Conservation (phyloP, 306 rosid species). For the Medicago truncatula region MtrunA17r5.0-ANR NC_053042.1:43373501-43374000, state of each 20-base stretch:
- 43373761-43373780: background rate
- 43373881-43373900: background rate
- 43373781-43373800: background rate
- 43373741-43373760: background rate
- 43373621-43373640: slow-evolving; percentile 6
- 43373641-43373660: background rate
- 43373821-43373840: background rate
- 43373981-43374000: background rate
- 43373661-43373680: background rate
- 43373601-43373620: slow-evolving; percentile 11
- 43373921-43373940: too few species aligned
- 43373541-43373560: slow-evolving; percentile 98
- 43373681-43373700: background rate
- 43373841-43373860: background rate
- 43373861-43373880: background rate
- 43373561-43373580: slow-evolving; percentile 87
- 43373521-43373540: slow-evolving; percentile 84
- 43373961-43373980: too few species aligned
- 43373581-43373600: slow-evolving; percentile 28
- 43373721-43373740: background rate
- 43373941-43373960: too few species aligned
- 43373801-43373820: background rate
- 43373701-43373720: background rate
- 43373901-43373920: background rate
- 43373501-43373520: slow-evolving; percentile 87